phyloP scores from a whole-genome alignment of 768 basidiomycete species.

The Porpolomopsis calyptriformis region DNA sequence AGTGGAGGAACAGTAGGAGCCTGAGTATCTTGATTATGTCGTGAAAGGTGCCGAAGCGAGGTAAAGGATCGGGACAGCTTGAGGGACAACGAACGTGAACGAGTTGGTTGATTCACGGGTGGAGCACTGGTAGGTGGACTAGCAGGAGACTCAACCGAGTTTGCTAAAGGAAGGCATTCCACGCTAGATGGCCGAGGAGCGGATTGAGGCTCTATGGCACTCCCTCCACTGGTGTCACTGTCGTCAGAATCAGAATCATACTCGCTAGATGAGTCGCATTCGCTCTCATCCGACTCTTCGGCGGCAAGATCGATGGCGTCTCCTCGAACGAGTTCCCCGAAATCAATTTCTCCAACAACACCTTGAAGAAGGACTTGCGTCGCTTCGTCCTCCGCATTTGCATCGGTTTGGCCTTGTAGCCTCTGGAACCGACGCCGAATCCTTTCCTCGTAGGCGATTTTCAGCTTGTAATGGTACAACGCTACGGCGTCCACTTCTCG shows the following conservation, averaged over 20 bases:
- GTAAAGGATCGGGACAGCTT: conserved; percentile 38
- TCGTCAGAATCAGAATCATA: conserved; percentile 26
- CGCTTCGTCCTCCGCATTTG: conserved; percentile 75
- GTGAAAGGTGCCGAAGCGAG: conserved; percentile 16
- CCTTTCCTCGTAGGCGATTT: conserved; percentile 87
- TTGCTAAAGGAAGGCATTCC: not conserved
- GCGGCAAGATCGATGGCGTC: conserved; percentile 76
- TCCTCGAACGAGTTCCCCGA: conserved; percentile 68
- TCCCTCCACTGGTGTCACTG: conserved; percentile 18
- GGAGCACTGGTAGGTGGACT: not conserved
- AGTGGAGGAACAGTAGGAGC: conserved; percentile 30
- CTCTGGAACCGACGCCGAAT: conserved; percentile 76
- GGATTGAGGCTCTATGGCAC: conserved; percentile 11
- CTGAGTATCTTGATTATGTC: conserved; percentile 29
- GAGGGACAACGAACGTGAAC: conserved; percentile 34
- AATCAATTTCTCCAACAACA: conserved; percentile 71
- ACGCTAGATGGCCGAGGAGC: conserved; percentile 1
- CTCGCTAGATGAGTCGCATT: conserved; percentile 33
- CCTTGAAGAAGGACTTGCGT: conserved; percentile 69
- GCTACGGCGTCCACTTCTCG: conserved; percentile 84
- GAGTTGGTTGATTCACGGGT: conserved; percentile 2
- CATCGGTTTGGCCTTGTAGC: conserved; percentile 38
- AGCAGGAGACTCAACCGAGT: not conserved
- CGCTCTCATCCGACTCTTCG: conserved; percentile 49
- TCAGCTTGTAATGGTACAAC: conserved; percentile 88